Conservation (phyloP, 768 basidiomycete genomes). For the Leccinum aurantiacum region DNA sequence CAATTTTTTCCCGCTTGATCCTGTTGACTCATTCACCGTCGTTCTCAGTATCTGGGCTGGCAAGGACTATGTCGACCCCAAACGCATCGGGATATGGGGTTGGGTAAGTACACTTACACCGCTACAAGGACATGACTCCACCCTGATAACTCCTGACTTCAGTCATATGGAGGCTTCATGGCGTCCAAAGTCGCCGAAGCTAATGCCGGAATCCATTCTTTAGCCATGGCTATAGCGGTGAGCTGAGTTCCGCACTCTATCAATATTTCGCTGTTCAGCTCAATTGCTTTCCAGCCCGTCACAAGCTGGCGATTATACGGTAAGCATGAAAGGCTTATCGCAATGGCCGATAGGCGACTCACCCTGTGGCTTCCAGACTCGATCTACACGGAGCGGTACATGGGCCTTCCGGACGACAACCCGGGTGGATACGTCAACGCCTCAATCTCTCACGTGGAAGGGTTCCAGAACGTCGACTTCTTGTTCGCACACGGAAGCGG, state of each 20-base stretch:
- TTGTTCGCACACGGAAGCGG: constrained; percentile 90
- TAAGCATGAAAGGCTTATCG: constrained; percentile 31
- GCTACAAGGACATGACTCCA: neutral
- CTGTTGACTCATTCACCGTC: neutral
- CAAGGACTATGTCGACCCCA: constrained; percentile 84
- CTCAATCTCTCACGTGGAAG: constrained; percentile 84
- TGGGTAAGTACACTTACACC: constrained; percentile 62
- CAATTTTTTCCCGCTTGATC: neutral
- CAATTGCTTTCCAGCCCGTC: constrained; percentile 57
- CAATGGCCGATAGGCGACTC: neutral
- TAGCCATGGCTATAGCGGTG: constrained; percentile 91
- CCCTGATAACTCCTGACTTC: constrained; percentile 4
- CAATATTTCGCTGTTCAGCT: constrained; percentile 10
- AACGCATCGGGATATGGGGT: constrained; percentile 94
- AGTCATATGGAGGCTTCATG: constrained; percentile 98
- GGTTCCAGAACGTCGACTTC: constrained; percentile 78
- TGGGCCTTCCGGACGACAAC: constrained; percentile 81
- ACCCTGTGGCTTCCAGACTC: constrained; percentile 56
- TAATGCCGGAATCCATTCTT: constrained; percentile 82
- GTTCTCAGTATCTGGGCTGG: constrained; percentile 66
- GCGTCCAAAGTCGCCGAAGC: constrained; percentile 91
- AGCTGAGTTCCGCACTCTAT: constrained; percentile 29
- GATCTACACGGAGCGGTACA: constrained; percentile 97
- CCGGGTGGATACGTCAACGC: constrained; percentile 86
- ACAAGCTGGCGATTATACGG: constrained; percentile 85